Conservation (phyloP, 2,329 filamentous ascomycete species). For the Kalaharituber pfeilii region DNA sequence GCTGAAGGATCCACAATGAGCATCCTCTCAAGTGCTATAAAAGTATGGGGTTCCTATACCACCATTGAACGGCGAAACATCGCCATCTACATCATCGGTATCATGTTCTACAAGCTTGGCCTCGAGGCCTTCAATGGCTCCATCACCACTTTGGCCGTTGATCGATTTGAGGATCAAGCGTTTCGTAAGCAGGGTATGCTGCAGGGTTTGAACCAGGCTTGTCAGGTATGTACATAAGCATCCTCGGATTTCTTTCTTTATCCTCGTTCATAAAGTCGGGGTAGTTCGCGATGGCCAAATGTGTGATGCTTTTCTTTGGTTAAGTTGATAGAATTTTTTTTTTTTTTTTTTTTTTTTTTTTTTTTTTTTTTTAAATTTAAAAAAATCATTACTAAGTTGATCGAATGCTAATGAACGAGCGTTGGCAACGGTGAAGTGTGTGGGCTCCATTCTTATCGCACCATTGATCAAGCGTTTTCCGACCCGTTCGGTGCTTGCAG, state of each 20-base stretch:
- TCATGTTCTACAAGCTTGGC: conserved; percentile 38
- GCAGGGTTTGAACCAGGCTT: conserved; percentile 35
- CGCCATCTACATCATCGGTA: conserved; percentile 32
- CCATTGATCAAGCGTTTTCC: conserved; percentile 34
- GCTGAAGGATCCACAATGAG: neutral
- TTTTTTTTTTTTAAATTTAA: no score
- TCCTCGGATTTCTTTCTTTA: no score
- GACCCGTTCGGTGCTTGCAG: conserved; percentile 32
- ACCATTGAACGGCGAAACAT: conserved; percentile 32
- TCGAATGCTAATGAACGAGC: no score
- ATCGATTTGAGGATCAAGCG: conserved; percentile 34
- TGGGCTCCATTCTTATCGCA: conserved; percentile 36
- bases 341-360: no score
- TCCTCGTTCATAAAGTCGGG: no score
- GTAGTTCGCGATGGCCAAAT: no score
- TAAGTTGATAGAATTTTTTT: no score
- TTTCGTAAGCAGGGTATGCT: conserved; percentile 34
- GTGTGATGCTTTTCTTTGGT: no score
- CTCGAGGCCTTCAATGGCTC: conserved; percentile 37
- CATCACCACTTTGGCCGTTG: conserved; percentile 33
- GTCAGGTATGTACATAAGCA: conserved; percentile 23
- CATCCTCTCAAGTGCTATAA: conserved; percentile 4
- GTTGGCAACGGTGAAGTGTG: no score
- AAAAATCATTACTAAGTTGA: no score
- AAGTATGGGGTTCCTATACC: conserved; percentile 25